These are phyloP conservation scores for Saprolegnia parasitica DNA, from an alignment of 352 stramenopile genomes.

Conservation along the genomic window DNA sequence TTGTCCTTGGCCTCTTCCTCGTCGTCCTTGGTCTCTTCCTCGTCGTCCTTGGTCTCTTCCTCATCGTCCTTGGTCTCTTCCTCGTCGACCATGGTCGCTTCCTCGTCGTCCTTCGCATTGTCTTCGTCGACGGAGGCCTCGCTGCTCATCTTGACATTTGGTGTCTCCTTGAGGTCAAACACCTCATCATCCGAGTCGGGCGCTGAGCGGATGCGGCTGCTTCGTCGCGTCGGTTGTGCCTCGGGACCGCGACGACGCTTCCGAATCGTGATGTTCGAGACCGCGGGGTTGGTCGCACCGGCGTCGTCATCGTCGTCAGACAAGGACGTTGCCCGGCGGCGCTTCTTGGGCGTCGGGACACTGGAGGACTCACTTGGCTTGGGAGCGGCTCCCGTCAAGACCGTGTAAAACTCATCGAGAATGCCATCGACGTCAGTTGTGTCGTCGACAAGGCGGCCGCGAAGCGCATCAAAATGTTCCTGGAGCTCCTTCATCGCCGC, in stretches of 20 bases:
- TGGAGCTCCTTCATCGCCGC: constrained; percentile 56
- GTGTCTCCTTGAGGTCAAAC: constrained; percentile 8
- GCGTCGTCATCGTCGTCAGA: constrained; percentile 28
- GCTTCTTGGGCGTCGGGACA: neutral
- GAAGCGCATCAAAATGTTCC: constrained; percentile 59
- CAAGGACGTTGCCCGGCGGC: constrained; percentile 2
- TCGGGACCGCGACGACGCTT: too few relatives aligned
- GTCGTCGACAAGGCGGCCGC: constrained; percentile 42
- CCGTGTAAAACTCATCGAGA: constrained; percentile 66
- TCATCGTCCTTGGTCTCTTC: constrained; percentile 4
- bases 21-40: constrained; percentile 13
- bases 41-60: constrained; percentile 13
- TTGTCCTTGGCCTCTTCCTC: constrained; percentile 5
- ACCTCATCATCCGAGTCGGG: constrained; percentile 9
- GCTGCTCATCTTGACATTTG: neutral
- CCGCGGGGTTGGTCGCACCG: neutral
- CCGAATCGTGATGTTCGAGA: neutral
- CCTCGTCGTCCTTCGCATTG: neutral
- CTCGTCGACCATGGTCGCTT: constrained; percentile 5
- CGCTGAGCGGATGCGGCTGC: constrained; percentile 1
- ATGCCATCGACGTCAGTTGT: constrained; percentile 41
- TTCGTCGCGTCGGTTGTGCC: neutral
- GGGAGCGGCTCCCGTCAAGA: constrained; percentile 8
- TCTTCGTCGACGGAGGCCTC: neutral
- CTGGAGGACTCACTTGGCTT: neutral